These are phyloP conservation scores for Boletus rufocinnamomeus DNA, from an alignment of 768 basidiomycete genomes.

Conservation along the genomic window DNA sequence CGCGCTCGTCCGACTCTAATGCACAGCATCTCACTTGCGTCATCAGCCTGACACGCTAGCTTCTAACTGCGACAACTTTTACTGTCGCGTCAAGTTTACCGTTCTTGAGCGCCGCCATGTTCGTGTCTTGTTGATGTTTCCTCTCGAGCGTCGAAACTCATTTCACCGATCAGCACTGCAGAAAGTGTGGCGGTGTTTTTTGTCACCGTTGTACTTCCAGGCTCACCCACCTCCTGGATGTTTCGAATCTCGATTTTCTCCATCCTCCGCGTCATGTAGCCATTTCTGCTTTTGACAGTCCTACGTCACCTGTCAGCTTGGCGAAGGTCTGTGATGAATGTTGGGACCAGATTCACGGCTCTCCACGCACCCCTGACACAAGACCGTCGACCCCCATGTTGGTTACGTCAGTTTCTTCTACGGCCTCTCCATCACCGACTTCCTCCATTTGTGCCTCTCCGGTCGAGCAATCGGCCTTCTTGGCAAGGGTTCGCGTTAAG, in stretches of 20 bases:
- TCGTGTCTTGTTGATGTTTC: constrained; percentile 31
- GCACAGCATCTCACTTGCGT: constrained; percentile 20
- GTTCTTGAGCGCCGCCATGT: constrained; percentile 77
- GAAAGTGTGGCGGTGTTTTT: constrained; percentile 82
- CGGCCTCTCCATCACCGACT: constrained; percentile 35
- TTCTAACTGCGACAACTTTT: constrained; percentile 68
- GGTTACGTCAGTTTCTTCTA: constrained; percentile 35
- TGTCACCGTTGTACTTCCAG: constrained; percentile 64
- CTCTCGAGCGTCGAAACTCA: constrained; percentile 16
- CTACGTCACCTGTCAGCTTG: constrained; percentile 55
- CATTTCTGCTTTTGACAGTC: constrained; percentile 56
- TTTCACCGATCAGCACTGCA: constrained; percentile 60
- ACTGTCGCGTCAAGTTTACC: constrained; percentile 64
- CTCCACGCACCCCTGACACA: constrained; percentile 43
- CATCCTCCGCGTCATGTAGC: constrained; percentile 71
- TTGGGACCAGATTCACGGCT: constrained; percentile 70
- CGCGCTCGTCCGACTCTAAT: constrained; percentile 1
- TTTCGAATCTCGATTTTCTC: constrained; percentile 68
- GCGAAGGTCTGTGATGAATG: constrained; percentile 80
- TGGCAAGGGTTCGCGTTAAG: constrained; percentile 21
- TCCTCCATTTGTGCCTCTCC: constrained; percentile 39
- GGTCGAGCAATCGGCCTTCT: constrained; percentile 28
- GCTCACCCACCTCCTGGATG: constrained; percentile 66
- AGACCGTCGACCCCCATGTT: constrained; percentile 41
- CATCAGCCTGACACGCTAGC: constrained; percentile 66